Conservation (phyloP, 441 rosid species). For the Omphalea diandra region DNA sequence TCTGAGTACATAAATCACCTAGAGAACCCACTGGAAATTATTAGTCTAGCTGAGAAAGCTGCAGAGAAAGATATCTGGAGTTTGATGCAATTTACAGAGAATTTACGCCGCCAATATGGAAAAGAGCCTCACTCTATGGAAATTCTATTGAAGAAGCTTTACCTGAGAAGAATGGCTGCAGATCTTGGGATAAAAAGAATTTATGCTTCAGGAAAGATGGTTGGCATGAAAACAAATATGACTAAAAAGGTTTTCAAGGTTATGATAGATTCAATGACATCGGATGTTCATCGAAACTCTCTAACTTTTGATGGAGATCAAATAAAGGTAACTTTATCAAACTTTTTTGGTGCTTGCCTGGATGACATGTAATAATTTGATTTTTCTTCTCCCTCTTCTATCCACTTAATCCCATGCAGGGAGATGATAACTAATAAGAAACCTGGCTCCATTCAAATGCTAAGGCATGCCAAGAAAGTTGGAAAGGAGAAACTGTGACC, state of each 20-base stretch:
- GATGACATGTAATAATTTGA: neutral
- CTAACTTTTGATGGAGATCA: constrained; percentile 63
- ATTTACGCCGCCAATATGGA: constrained; percentile 81
- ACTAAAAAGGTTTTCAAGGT: constrained; percentile 78
- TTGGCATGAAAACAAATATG: constrained; percentile 83
- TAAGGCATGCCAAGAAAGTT: neutral
- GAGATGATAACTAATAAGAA: neutral
- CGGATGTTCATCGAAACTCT: constrained; percentile 66
- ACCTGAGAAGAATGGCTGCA: constrained; percentile 95
- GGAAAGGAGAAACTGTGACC: neutral
- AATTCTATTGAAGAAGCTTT: constrained; percentile 82
- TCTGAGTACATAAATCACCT: constrained; percentile 89
- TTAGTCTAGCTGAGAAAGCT: constrained; percentile 80
- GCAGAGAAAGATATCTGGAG: constrained; percentile 83
- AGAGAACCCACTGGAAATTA: constrained; percentile 91
- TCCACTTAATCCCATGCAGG: neutral
- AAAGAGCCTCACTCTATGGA: constrained; percentile 95
- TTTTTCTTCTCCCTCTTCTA: neutral
- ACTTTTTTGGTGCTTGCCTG: constrained; percentile 3
- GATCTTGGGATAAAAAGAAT: constrained; percentile 87
- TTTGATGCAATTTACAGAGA: constrained; percentile 89
- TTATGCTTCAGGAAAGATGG: constrained; percentile 83
- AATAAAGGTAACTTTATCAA: constrained; percentile 62
- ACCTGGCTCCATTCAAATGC: neutral
- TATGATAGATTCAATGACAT: constrained; percentile 71